These are phyloP conservation scores for Marasmius tenuissimus DNA, from an alignment of 1,284 basidiomycete species.

Conservation along the genomic window DNA sequence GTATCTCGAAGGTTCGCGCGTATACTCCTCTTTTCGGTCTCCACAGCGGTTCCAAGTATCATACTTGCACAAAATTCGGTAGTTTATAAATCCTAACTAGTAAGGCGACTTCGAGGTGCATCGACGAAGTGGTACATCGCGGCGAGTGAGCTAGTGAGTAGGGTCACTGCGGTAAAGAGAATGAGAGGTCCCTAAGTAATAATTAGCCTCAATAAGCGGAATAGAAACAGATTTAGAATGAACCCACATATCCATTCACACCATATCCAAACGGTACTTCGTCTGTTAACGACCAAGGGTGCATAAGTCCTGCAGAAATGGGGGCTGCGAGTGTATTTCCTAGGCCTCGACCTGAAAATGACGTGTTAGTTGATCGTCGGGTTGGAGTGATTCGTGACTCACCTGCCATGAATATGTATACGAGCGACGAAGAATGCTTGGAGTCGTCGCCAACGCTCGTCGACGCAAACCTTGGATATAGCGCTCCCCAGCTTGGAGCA, in stretches of 20 bases:
- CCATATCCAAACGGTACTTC: background rate
- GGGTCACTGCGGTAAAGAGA: background rate
- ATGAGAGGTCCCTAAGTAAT: background rate
- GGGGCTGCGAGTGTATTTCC: background rate
- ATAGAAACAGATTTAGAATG: background rate
- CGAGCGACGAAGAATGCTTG: background rate
- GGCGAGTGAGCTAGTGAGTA: background rate
- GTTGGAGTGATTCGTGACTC: background rate
- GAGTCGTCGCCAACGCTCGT: constrained; percentile 1
- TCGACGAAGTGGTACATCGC: background rate
- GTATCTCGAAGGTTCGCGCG: too few relatives aligned
- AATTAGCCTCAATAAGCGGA: background rate
- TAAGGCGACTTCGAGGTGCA: background rate
- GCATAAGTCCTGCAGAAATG: background rate
- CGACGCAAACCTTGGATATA: constrained; percentile 9
- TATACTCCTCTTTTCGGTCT: too few relatives aligned
- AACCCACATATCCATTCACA: constrained; percentile 1
- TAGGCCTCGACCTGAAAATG: background rate
- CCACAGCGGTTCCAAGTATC: too few relatives aligned
- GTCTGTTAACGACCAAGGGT: background rate
- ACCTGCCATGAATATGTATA: constrained; percentile 9
- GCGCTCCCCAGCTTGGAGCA: constrained; percentile 8
- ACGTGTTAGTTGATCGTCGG: background rate
- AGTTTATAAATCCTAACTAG: too few relatives aligned
- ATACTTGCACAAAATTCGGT: too few relatives aligned